Conservation (phyloP, 129 eudicot genomes). For the Tagetes erecta region DNA sequence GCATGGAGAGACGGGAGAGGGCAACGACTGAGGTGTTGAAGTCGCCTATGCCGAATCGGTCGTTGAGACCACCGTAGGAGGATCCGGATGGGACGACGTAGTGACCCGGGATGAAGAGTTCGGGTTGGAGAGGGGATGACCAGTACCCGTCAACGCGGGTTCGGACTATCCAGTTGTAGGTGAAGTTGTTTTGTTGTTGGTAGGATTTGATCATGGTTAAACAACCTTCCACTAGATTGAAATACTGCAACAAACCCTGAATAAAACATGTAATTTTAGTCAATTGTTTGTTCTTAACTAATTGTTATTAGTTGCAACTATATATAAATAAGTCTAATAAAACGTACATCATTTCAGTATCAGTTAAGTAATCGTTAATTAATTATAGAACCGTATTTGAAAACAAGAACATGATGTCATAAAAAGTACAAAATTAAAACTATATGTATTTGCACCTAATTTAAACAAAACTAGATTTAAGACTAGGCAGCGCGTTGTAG, state of each 20-base stretch:
- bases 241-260: slow-evolving; percentile 89
- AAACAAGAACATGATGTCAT: too few relatives aligned
- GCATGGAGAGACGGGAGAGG: slow-evolving; percentile 76
- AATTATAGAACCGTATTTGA: too few relatives aligned
- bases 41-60: slow-evolving; percentile 84
- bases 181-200: slow-evolving; percentile 65
- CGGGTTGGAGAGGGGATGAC: slow-evolving; percentile 58
- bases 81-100: slow-evolving; percentile 89
- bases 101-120: slow-evolving; percentile 54
- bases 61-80: slow-evolving; percentile 81
- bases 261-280: slow-evolving; percentile 10
- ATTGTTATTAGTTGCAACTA: not conserved
- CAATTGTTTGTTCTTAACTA: not conserved
- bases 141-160: slow-evolving; percentile 91
- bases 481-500: too few relatives aligned
- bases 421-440: too few relatives aligned
- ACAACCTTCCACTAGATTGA: slow-evolving; percentile 80
- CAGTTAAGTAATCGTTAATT: too few relatives aligned
- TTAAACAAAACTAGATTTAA: too few relatives aligned
- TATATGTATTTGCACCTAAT: too few relatives aligned
- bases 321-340: not conserved
- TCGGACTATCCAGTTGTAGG: slow-evolving; percentile 88
- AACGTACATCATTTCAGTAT: not conserved
- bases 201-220: slow-evolving; percentile 63
- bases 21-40: slow-evolving; percentile 60